Conservation (phyloP, 2,329 filamentous ascomycete genomes). For the Aspergillus sp. region DNA sequence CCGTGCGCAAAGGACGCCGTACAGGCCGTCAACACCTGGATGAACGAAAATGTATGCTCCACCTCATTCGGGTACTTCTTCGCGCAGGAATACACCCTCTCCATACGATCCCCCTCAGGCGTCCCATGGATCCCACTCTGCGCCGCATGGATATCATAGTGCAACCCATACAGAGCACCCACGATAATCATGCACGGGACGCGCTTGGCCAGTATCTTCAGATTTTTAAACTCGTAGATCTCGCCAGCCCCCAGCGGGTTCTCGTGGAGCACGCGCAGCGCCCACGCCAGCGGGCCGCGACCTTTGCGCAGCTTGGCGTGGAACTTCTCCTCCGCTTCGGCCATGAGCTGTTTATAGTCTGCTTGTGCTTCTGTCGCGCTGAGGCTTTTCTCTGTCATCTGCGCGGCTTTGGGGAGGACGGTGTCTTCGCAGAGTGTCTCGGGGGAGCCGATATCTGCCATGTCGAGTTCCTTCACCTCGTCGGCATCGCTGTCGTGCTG, state of each 20-base stretch:
- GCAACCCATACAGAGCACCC: slow-evolving; percentile 68
- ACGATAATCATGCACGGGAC: slow-evolving; percentile 66
- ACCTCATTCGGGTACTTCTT: slow-evolving; percentile 69
- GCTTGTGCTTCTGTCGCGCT: slow-evolving; percentile 50
- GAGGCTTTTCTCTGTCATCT: slow-evolving; percentile 3
- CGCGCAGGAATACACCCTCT: slow-evolving; percentile 63
- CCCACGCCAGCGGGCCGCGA: slow-evolving; percentile 74
- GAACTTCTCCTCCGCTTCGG: slow-evolving; percentile 56
- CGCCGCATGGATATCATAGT: slow-evolving; percentile 80
- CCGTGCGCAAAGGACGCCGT: slow-evolving; percentile 61
- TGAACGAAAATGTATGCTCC: slow-evolving; percentile 60
- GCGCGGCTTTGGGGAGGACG: slow-evolving; percentile 21
- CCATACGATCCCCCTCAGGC: slow-evolving; percentile 71
- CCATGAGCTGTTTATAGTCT: slow-evolving; percentile 63
- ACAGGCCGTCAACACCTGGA: slow-evolving; percentile 55
- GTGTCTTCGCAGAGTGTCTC: slow-evolving; percentile 41
- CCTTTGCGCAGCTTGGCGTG: slow-evolving; percentile 64
- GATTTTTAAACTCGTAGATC: slow-evolving; percentile 73
- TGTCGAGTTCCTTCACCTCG: no score
- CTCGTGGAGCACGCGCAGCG: slow-evolving; percentile 72
- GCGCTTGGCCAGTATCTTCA: slow-evolving; percentile 62
- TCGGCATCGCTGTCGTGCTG: slow-evolving; percentile 50
- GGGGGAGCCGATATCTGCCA: neutral
- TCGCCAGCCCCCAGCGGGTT: slow-evolving; percentile 71
- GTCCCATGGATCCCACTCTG: slow-evolving; percentile 70